These are phyloP conservation scores for Sisymbrium altissimum DNA, from an alignment of 345 rosid species.

Conservation along the genomic window DNA sequence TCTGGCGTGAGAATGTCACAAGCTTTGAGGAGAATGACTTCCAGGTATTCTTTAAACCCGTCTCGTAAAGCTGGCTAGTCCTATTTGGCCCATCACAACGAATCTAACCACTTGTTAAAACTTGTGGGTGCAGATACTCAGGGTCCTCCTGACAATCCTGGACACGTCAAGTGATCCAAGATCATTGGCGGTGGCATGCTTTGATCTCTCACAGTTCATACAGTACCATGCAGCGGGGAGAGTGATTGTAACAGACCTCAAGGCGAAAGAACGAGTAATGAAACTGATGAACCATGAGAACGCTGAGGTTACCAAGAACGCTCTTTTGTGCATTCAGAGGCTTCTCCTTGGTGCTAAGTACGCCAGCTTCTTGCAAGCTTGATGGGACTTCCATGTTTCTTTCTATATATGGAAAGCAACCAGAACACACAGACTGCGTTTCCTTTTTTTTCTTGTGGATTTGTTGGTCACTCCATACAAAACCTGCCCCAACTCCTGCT, in stretches of 20 bases:
- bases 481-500: conserved; percentile 4
- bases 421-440: conserved; percentile 17
- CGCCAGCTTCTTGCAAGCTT: conserved; percentile 95
- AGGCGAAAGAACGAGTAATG: conserved; percentile 91
- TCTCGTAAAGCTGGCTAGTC: neutral
- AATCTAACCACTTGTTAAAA: neutral
- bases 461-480: conserved; percentile 15
- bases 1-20: conserved; percentile 91
- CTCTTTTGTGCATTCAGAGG: conserved; percentile 80
- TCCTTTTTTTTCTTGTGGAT: conserved; percentile 7
- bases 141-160: conserved; percentile 88
- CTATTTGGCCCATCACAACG: neutral
- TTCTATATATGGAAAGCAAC: conserved; percentile 16
- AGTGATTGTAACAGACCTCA: conserved; percentile 76
- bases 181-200: conserved; percentile 88
- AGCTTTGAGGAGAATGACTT: conserved; percentile 90
- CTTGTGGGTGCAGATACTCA: conserved; percentile 59
- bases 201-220: conserved; percentile 91
- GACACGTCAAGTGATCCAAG: conserved; percentile 88
- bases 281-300: conserved; percentile 84
- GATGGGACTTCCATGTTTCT: conserved; percentile 26
- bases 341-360: conserved; percentile 89
- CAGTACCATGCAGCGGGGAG: conserved; percentile 93
- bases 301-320: conserved; percentile 71
- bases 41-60: conserved; percentile 53